These are phyloP conservation scores for Amoebophrya sp. DNA, from an alignment of 169 alveolate species.

Conservation along the genomic window DNA sequence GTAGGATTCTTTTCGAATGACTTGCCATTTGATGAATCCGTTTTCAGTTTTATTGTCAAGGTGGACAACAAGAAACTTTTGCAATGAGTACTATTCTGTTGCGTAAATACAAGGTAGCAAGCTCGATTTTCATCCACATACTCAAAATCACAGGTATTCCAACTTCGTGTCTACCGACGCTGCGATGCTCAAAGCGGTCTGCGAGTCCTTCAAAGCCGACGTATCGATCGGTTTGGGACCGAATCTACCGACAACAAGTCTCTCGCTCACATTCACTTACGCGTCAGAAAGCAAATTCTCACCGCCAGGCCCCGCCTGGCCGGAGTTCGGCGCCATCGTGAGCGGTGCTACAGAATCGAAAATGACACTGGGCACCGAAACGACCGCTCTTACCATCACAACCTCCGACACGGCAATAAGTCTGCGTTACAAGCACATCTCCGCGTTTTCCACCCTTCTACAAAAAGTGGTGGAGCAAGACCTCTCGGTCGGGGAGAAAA, in stretches of 20 bases:
- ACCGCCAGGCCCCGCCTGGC: too few species aligned
- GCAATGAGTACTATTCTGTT: too few species aligned
- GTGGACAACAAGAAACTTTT: too few species aligned
- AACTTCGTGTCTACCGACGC: neutral
- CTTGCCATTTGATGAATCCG: too few species aligned
- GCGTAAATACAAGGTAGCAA: too few species aligned
- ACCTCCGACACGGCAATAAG: neutral
- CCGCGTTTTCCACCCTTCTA: neutral
- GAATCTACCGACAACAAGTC: neutral
- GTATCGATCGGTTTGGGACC: neutral
- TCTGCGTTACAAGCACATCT: neutral
- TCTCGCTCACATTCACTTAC: too few species aligned
- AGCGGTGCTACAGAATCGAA: neutral
- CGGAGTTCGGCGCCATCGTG: neutral
- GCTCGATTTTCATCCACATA: too few species aligned
- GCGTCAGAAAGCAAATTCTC: too few species aligned
- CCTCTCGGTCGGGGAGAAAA: too few species aligned
- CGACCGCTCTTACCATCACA: neutral
- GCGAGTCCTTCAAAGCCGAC: neutral
- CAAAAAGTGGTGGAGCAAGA: too few species aligned
- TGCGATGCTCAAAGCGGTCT: neutral
- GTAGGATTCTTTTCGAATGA: too few species aligned
- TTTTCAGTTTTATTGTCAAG: too few species aligned
- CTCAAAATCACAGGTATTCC: neutral
- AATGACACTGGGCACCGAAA: neutral